A percentile compares a stretch with the other conserved stretches of the same genome.
Conservation (phyloP, 2,329 filamentous ascomycete species). For the Colletotrichum echinochloae region DNA sequence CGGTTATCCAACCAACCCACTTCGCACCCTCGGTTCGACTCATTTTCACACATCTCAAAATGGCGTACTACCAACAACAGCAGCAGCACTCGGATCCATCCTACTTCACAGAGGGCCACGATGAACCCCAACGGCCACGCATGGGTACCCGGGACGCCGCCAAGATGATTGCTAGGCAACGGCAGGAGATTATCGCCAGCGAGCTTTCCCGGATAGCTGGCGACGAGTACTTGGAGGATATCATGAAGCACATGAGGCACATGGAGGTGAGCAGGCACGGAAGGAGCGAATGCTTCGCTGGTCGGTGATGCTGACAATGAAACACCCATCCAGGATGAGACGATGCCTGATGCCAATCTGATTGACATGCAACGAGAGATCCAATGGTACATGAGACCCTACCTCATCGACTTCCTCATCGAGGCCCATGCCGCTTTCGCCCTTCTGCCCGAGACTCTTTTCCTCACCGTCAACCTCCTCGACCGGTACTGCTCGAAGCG, state of each 20-base stretch:
- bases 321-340: conserved; percentile 71
- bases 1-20: conserved; percentile 38
- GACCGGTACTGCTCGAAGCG: conserved; percentile 98
- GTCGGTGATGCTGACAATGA: conserved; percentile 10
- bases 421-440: conserved; percentile 97
- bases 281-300: not conserved
- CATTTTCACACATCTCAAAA: conserved; percentile 51
- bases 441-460: conserved; percentile 92
- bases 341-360: conserved; percentile 93
- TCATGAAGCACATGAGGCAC: conserved; percentile 91
- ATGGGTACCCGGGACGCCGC: conserved; percentile 80
- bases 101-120: conserved; percentile 67
- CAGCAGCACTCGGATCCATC: conserved; percentile 55
- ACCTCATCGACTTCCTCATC: conserved; percentile 96
- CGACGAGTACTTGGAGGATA: conserved; percentile 94
- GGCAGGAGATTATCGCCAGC: conserved; percentile 88
- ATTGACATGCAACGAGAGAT: conserved; percentile 99
- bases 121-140: conserved; percentile 63
- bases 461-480: conserved; percentile 95
- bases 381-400: conserved; percentile 99
- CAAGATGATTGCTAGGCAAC: conserved; percentile 82
- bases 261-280: conserved; percentile 79
- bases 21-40: conserved; percentile 47
- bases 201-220: conserved; percentile 87
- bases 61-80: conserved; percentile 58